A percentile compares a stretch with the other conserved stretches of the same genome.
Evolutionary conservation across 306 rosid species (phyloP).

Genomic region (Lupinus albus): DNA sequence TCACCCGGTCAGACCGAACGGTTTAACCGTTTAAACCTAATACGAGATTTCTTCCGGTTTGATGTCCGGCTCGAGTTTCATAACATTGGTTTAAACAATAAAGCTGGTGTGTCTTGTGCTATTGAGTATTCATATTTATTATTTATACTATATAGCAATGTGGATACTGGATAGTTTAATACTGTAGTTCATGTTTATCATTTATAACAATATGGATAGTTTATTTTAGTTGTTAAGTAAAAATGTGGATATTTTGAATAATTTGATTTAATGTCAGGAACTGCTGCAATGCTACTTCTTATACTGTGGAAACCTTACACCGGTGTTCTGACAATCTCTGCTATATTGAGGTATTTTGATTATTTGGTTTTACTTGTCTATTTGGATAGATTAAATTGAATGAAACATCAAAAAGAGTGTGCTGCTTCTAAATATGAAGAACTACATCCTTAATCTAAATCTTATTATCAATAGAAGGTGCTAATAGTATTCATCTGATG

Average conservation of each 20-base stretch:
- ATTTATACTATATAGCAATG: background rate
- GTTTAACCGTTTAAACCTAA: too few species aligned
- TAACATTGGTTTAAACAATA: too few species aligned
- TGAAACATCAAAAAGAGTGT: constrained; percentile 4
- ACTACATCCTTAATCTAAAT: constrained; percentile 28
- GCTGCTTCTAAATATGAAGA: constrained; percentile 25
- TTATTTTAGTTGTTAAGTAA: constrained; percentile 27
- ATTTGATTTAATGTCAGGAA: constrained; percentile 63
- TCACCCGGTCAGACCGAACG: too few species aligned
- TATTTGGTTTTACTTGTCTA: constrained; percentile 28
- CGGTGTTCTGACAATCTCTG: constrained; percentile 68
- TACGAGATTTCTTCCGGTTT: too few species aligned
- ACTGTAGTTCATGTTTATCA: background rate
- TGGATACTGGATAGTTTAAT: background rate
- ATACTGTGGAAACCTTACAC: constrained; percentile 89
- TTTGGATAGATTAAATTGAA: constrained; percentile 26
- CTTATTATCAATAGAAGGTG: constrained; percentile 9
- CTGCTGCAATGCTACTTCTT: constrained; percentile 93
- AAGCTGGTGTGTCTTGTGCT: background rate
- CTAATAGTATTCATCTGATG: constrained; percentile 14
- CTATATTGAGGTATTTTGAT: constrained; percentile 68
- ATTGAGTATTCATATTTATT: too few species aligned
- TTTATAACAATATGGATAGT: constrained; percentile 6
- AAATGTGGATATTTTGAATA: constrained; percentile 17
- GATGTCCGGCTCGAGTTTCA: too few species aligned